Evolutionary conservation across 768 basidiomycete genomes (phyloP), one percentile per base, ranked within the genome.

Genomic region (Russula foetens): DNA sequence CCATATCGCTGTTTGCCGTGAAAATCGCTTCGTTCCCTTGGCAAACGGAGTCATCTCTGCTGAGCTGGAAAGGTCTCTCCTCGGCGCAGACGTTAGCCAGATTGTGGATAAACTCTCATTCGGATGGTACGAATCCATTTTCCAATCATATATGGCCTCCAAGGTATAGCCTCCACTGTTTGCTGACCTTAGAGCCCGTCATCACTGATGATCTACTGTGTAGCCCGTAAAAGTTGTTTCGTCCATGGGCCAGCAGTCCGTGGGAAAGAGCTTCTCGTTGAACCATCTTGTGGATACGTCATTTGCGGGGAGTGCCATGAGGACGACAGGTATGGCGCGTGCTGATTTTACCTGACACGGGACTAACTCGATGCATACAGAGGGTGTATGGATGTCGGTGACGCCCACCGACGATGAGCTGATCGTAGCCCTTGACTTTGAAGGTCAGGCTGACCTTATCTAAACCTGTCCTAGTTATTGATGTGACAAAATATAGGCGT

Each of bases 191-290:
- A 41, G 52, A 51, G 31, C 51, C 24, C 2, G 15, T 48, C 2
- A 38, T 23, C 17, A 4, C 44, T 53, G 33, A 38, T 33, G 45
- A 7, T 46, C 51, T 49, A 23, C 19, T 23, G 2, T 23, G 14
- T 50, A 84, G 81, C 82, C 82, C 0, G 83, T 85, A 11, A 79
- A 76, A 63, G 84, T 85, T 1, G 82, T 85, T 0, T 82, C 84
- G 0, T 85, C 84, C 0, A 84, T 85, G 84, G 84, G 83, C 3
- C 83, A 84, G 67, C 84, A 85, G 64, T 84, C 82, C 0, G 83
- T 85, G 0, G 84, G 84, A 0, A 84, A 84, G 64, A 81, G 78
- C 53, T 85, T 77, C 56, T 70, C 78, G 0, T 67, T 85, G 28
- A 85, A 85, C 53, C 84, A 85, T 62, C 72, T 86, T 4, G 77